Evolutionary conservation across 805 yeast species (phyloP), one percentile per base, ranked within the genome.

Genomic region (Helenozyma rhizophorensis): DNA sequence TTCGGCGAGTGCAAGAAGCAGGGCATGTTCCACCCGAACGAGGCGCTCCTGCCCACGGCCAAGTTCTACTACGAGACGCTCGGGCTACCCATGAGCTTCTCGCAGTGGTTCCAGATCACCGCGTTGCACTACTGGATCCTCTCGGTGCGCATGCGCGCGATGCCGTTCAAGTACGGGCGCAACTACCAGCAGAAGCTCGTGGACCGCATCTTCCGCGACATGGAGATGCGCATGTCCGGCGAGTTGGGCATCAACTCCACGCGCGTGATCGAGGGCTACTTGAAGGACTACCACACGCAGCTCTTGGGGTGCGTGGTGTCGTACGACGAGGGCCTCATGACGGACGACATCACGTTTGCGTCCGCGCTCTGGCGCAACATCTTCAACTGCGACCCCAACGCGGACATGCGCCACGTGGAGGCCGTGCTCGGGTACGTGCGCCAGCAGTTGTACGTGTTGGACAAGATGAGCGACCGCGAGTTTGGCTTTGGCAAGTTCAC

Each of bases 61-160:
- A 67, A 65, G 34, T 93, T 86, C 54, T 93, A 87, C 70, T 93
- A 87, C 54, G 83, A 85, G 34, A 83, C 89, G 9, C 65, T 93
- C 36, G 80, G 76, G 16, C 65, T 93, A 51, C 96, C 96, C 22
- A 71, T 74, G 53, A 82, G 97, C 1, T 89, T 90, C 53, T 78
- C 90, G n/a, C 95, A 88, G 58, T 90, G 96, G 96, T 90, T 82
- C 58, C 97, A 90, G 61, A 83, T 93, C 41, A 84, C 96, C 6
- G 69, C 82, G 1, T 69, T 93, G 45, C 98, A 93, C 58, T 78
- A 85, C 39, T 93, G 99, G 99, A 80, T 93, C 52, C 68, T 93
- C 28, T 82, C 83, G 45, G 95, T 85, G 12, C 80, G 98, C 54
- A 89, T 93, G 96, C 78, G 99, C 58, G 94, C 94, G 8, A 72